phyloP scores from a whole-genome alignment of 2,329 filamentous ascomycete genomes.

The Leptosphaerulina australis region DNA sequence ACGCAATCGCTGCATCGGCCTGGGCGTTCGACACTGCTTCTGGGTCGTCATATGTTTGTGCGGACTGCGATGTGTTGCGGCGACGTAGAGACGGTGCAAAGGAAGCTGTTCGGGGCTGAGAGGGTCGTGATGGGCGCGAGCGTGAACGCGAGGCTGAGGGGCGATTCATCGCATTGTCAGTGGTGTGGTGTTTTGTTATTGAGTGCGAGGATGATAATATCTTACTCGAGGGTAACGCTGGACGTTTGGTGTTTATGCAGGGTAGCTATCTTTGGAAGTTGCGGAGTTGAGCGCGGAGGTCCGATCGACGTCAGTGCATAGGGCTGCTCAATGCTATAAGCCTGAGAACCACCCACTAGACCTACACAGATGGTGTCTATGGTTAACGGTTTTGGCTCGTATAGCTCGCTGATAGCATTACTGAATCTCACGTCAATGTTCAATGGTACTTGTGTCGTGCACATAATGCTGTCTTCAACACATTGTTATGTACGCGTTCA shows the following conservation, averaged over 20 bases:
- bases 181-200: background rate
- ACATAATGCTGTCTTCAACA: too few species aligned
- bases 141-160: constrained; percentile 17
- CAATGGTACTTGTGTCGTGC: too few species aligned
- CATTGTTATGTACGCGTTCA: too few species aligned
- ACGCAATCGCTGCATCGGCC: constrained; percentile 76
- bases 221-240: background rate
- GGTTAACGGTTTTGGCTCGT: background rate
- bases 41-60: constrained; percentile 66
- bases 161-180: constrained; percentile 31
- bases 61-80: constrained; percentile 70
- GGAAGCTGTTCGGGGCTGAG: constrained; percentile 49
- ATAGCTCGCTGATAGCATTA: background rate
- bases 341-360: background rate
- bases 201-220: too few species aligned
- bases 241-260: background rate
- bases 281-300: constrained; percentile 5
- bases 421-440: too few species aligned
- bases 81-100: constrained; percentile 61
- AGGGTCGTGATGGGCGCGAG: constrained; percentile 16
- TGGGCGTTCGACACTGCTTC: constrained; percentile 56
- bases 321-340: background rate
- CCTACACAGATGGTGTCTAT: too few species aligned
- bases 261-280: background rate
- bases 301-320: background rate